Base-by-base conservation (phyloP, 129 eudicot species). In the Mikania micrantha region DNA sequence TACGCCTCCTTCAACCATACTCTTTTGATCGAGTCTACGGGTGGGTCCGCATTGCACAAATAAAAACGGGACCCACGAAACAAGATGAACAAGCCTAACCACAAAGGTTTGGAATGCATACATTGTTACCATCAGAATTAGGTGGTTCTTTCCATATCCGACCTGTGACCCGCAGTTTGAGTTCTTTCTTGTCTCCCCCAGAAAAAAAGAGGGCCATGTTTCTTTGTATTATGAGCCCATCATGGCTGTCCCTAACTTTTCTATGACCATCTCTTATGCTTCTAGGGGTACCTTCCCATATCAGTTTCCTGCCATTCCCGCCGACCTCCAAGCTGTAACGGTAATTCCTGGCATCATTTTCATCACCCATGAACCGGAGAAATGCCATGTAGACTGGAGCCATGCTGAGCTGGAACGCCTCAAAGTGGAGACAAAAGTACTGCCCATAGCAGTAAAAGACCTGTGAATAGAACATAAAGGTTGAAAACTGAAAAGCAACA, bases 171-270 rank as follows among this genome's bases (percentile, higher is more conserved):
- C 95, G 79, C 67, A 90, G 77, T 81, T 90, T 87, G 31, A 87
- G 82, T 52, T 90, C 97, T 71, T 90, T 82, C 71, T 83, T 60
- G 12, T 90, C 96, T 13, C 95, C 96, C 5, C 96, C 96, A 0
- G 96, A 90, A 78, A 90, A 90, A 66, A 90, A 90, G 24, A 90
- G 91, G 10, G 95, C 97, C 95, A 90, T 90, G 27, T 90, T 90
- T 4, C 97, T 64, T 70, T 90, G 97, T 57, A 90, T 84, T 16
- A 90, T 78, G 27, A 90, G 89, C 10, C 97, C 97, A 19, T 90
- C 97, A 32, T 84, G 90, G 59, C 97, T 90, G 67, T 90, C 97
- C 66, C 97, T 69, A 10, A 90, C 95, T 24, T 84, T 90, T 38
- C 88, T 40, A 78, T 90, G 97, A 45, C 95, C 81, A 32, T 90